Conservation (phyloP, 2,329 filamentous ascomycete genomes). For the Plenodomus biglobosus region DNA sequence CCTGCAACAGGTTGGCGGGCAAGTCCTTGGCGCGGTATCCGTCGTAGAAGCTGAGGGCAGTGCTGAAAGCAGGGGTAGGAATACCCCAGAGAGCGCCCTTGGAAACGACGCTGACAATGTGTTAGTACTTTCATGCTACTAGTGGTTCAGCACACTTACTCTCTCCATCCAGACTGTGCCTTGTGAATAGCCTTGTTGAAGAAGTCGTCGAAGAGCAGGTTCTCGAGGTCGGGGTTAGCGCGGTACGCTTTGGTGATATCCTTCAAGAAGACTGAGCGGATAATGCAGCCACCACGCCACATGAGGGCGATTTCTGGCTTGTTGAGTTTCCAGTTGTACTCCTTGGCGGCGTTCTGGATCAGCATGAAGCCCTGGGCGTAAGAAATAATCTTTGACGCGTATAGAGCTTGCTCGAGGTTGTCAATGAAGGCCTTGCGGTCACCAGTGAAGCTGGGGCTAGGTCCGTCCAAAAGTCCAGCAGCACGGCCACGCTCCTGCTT, state of each 20-base stretch:
- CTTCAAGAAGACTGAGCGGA: constrained; percentile 99
- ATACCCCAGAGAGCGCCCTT: constrained; percentile 94
- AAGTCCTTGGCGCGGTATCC: constrained; percentile 97
- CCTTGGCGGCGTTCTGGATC: constrained; percentile 95
- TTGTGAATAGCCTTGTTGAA: constrained; percentile 99
- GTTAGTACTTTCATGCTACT: background rate
- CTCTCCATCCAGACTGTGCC: constrained; percentile 65
- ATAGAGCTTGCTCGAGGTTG: constrained; percentile 97
- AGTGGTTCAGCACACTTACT: constrained; percentile 24
- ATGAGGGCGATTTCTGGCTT: constrained; percentile 99
- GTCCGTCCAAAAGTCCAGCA: constrained; percentile 75
- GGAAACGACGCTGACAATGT: constrained; percentile 63
- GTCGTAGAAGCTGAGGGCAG: constrained; percentile 97
- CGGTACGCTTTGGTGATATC: constrained; percentile 98
- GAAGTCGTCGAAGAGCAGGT: constrained; percentile 98
- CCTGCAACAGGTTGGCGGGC: constrained; percentile 96
- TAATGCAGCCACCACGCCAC: constrained; percentile 99
- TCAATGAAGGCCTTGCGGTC: constrained; percentile 92
- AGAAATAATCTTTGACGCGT: constrained; percentile 99
- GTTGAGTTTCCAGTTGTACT: constrained; percentile 98
- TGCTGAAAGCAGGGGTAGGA: constrained; percentile 94
- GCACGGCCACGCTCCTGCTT: constrained; percentile 91
- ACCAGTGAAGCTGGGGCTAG: constrained; percentile 77
- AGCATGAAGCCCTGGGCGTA: constrained; percentile 99
- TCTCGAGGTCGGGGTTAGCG: constrained; percentile 90